phyloP scores from a whole-genome alignment of 2,329 filamentous ascomycete genomes.

The Nemania sp. region DNA sequence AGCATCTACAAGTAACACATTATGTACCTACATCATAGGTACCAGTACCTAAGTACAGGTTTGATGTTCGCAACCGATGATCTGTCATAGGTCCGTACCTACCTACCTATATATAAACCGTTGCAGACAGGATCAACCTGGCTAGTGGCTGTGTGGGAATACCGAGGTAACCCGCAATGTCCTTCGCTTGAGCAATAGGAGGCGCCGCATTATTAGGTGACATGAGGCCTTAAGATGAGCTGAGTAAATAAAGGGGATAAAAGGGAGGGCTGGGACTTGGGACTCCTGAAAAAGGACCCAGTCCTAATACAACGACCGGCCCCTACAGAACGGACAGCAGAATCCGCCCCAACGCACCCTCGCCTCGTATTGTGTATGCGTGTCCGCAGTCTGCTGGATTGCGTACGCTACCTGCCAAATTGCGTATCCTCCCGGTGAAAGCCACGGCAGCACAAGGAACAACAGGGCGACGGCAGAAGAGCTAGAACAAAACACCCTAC shows the following conservation, averaged over 20 bases:
- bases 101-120: background rate
- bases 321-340: constrained; percentile 4
- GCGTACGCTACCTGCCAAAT: constrained; percentile 11
- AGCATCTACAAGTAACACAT: too few species aligned
- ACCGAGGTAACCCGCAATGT: background rate
- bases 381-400: constrained; percentile 22
- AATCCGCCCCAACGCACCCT: constrained; percentile 17
- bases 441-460: background rate
- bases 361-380: constrained; percentile 19
- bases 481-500: background rate
- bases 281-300: constrained; percentile 5
- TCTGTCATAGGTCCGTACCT: too few species aligned
- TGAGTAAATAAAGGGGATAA: constrained; percentile 14
- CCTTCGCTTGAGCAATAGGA: background rate
- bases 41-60: background rate
- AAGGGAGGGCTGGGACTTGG: constrained; percentile 4
- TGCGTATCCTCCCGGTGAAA: constrained; percentile 12
- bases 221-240: constrained; percentile 28
- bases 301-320: constrained; percentile 19
- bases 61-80: background rate
- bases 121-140: constrained; percentile 1
- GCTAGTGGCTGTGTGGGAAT: constrained; percentile 15
- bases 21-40: too few species aligned
- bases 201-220: constrained; percentile 25
- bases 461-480: background rate